Percentiles rank a stretch among this genome's conserved stretches.
Conservation (phyloP, 2,329 filamentous ascomycete genomes). For the Aspergillus caelatus region DNA sequence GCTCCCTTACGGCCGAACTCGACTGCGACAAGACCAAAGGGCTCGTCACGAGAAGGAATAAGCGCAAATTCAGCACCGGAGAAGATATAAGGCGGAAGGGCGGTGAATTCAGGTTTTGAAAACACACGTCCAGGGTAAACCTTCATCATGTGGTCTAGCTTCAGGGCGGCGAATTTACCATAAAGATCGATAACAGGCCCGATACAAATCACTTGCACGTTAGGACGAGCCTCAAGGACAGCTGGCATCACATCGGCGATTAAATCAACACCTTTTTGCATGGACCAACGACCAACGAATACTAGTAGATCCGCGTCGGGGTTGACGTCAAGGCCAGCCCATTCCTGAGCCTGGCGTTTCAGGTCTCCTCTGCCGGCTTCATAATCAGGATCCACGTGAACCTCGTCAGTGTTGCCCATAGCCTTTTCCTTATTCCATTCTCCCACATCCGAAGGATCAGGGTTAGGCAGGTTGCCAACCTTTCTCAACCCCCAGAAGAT, state of each 20-base stretch:
- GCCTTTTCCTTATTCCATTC: conserved; percentile 60
- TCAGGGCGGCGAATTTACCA: conserved; percentile 68
- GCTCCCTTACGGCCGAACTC: conserved; percentile 71
- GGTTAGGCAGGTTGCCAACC: conserved; percentile 66
- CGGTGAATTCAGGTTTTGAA: conserved; percentile 69
- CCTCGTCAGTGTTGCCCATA: conserved; percentile 46
- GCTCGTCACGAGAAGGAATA: conserved; percentile 70
- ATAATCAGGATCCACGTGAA: conserved; percentile 56
- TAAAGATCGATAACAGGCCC: conserved; percentile 70
- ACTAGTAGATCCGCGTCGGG: conserved; percentile 67
- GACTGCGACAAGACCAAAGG: conserved; percentile 69
- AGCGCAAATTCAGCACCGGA: conserved; percentile 69
- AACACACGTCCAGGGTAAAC: conserved; percentile 67
- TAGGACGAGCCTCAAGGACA: conserved; percentile 62
- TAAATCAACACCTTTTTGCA: conserved; percentile 70
- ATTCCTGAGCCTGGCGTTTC: conserved; percentile 66
- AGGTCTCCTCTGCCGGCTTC: conserved; percentile 58
- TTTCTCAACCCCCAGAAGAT: conserved; percentile 70
- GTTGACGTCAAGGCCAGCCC: conserved; percentile 65
- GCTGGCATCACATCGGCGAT: conserved; percentile 69
- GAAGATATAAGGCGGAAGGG: conserved; percentile 67
- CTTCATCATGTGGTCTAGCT: conserved; percentile 66
- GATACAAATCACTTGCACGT: conserved; percentile 64
- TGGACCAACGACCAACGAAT: conserved; percentile 70
- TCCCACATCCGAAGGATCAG: conserved; percentile 67